Base-by-base conservation (phyloP, 1,284 basidiomycete genomes). In the Stygiomarasmius scandens region DNA sequence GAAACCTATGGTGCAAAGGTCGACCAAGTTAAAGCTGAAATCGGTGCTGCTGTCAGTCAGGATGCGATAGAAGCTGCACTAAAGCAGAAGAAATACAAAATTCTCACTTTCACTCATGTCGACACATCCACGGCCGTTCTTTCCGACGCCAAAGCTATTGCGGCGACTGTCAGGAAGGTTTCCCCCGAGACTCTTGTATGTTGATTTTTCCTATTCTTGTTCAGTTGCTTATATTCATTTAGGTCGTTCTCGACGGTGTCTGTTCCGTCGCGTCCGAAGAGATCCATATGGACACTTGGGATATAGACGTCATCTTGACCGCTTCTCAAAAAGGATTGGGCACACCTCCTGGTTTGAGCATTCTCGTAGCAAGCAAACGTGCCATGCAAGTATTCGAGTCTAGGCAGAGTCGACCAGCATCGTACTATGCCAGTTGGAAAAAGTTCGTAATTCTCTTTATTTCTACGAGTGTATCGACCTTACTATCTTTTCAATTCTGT, bases 181-280 rank as follows among this genome's bases (percentile, higher is more conserved):
- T 95, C 93, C 2, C 96, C 97, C 3, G 85, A 93, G 32, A 93
- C 95, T 1, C 80, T 99, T 60, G 90, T 89, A 63, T 58, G 78
- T 57, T 25, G 29, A 14, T 49, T 23, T 62, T 56, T 49, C 59
- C 46, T 50, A 22, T 48, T 25, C 5, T 12, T 38, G 47, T 22
- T 52, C 54, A 61, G 60, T 55, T 49, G 14, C 45, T 25, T 29
- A 47, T 19, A 38, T 51, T 38, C 50, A 32, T 12, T 5, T n/a
- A 84, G 87, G 77, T 98, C 54, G 81, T 94, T 20, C 79, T 96
- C 58, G 96, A 99, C 70, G 94, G 87, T 44, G 97, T 99, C 27
- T 99, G 97, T 77, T 90, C 95, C 6, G 95, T 98, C 12, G 96
- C 92, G 0, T 95, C 91, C 64, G 96, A 99, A 73, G 95, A 98